Evolutionary conservation across 2,329 filamentous ascomycete species (phyloP), one percentile per base, ranked within the genome.

Genomic region (Exophiala oligosperma): DNA sequence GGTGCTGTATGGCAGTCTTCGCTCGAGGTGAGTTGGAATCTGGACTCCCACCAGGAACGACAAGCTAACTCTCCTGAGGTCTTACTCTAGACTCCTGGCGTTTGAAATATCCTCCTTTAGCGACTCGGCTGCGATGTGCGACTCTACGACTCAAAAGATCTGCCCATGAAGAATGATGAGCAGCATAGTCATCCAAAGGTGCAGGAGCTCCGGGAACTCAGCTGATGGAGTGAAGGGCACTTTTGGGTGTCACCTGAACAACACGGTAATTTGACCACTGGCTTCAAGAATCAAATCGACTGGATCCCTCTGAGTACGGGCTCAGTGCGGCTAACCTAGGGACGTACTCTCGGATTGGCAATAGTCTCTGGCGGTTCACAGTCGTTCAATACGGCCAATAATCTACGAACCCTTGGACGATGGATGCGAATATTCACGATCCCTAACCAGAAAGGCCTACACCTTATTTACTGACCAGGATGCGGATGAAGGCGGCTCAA

Each of bases 351-450:
- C 0, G 81, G 81, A 1, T 77, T 88, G 23, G 81, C 83, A 0
- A 83, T 87, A 68, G 84, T 88, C 0, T 82, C 76, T 52, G 85
- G 86, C 14, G 86, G 85, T 0, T 85, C 81, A 0, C 86, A 88
- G 68, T 84, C 80, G 0, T 89, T 89, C 74, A 89, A 89, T 64
- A 81, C 84, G 0, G 84, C 88, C 7, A 89, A 88, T 66, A 80
- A 80, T 1, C 73, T 89, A 14, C 79, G 85, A 0, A 79, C 88
- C 9, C 76, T 89, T 0, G 86, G 86, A 0, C 79, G 86, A 0
- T 89, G 85, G 86, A 88, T 88, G 85, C 79, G 84, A 43, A 87
- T 88, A 84, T 87, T 87, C 62, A 75, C 79, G 1, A 86, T 88
- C 26, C 83, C 84, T 0, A 89, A 89, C 67, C 86, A 89, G 69